Evolutionary conservation across 2,329 filamentous ascomycete genomes (phyloP), one percentile per base, ranked within the genome.

Genomic region (Teratosphaeria nubilosa): DNA sequence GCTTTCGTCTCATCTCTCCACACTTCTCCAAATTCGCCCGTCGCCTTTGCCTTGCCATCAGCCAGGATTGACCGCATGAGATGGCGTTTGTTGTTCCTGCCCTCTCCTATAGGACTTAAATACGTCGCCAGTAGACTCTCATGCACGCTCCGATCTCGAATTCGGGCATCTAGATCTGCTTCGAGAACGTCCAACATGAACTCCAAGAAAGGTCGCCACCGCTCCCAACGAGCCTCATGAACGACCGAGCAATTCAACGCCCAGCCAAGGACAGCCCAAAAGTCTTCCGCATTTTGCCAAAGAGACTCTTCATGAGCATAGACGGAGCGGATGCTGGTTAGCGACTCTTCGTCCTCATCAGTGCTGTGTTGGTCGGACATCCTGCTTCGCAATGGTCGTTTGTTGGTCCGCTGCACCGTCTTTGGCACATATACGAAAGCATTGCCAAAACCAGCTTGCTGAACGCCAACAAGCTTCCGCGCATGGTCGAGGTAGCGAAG

Each of bases 181-280:
- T 94, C 86, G 13, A 96, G 75, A 6, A 88, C 83, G 66, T 91
- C 87, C 5, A 95, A 72, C 80, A 96, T 87, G 61, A 87, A 85
- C 34, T 86, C 82, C 14, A 97, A 77, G 88, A 90, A 96, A 7
- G 83, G 74, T 65, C 81, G 84, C 91, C 91, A 97, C 68, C 85
- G 81, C 54, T 79, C 80, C 92, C 94, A 97, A 22, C 92, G 81
- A 48, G 82, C 79, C 1, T 84, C 84, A 64, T 92, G 79, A 32
- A 81, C 72, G 1, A 87, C 80, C 55, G 90, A 91, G 75, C 92
- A 97, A 69, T 92, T 94, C 71, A 97, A 91, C 0, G 89, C 87
- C 94, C 94, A 97, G 3, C 92, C 94, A 0, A 94, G 81, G 0
- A 89, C 82, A 50, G 85, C 82, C 90, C 94, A 99, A 67, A 97